These are phyloP conservation scores for Apocynum venetum DNA, from an alignment of 257 asterid species.

Conservation along the genomic window DNA sequence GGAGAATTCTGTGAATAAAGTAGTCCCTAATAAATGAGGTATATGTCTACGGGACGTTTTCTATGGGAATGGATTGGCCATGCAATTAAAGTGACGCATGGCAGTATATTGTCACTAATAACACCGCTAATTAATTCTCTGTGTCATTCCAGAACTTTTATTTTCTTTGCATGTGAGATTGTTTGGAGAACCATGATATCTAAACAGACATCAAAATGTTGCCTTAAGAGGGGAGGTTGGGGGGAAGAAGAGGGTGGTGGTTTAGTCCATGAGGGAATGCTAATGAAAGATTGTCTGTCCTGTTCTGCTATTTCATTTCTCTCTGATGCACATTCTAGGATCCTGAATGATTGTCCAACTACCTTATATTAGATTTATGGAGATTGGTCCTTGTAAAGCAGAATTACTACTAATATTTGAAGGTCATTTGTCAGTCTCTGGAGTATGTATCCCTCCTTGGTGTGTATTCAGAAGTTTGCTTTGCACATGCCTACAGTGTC, in stretches of 20 bases:
- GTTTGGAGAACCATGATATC: not conserved
- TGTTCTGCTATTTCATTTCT: not conserved
- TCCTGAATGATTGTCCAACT: constrained; percentile 1
- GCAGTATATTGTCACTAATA: not conserved
- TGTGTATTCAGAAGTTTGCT: not conserved
- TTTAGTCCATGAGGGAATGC: not conserved
- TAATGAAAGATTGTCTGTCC: not conserved
- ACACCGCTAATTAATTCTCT: not conserved
- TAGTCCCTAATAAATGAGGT: not conserved
- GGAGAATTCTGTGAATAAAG: not conserved
- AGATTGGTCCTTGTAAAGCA: not conserved
- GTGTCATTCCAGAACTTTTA: not conserved
- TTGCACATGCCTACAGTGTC: not conserved
- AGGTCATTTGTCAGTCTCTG: not conserved
- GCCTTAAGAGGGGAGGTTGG: not conserved
- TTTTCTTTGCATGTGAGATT: not conserved
- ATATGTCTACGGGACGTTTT: not conserved
- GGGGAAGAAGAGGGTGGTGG: not conserved
- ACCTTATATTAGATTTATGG: not conserved
- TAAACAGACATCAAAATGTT: not conserved
- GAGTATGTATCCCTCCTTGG: not conserved
- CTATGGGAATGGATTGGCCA: not conserved
- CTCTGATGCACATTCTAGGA: not conserved
- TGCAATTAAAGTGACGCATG: not conserved
- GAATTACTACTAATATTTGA: not conserved